These are phyloP conservation scores for Aspergillus calidoustus DNA, from an alignment of 2,329 filamentous ascomycete species.

Conservation along the genomic window DNA sequence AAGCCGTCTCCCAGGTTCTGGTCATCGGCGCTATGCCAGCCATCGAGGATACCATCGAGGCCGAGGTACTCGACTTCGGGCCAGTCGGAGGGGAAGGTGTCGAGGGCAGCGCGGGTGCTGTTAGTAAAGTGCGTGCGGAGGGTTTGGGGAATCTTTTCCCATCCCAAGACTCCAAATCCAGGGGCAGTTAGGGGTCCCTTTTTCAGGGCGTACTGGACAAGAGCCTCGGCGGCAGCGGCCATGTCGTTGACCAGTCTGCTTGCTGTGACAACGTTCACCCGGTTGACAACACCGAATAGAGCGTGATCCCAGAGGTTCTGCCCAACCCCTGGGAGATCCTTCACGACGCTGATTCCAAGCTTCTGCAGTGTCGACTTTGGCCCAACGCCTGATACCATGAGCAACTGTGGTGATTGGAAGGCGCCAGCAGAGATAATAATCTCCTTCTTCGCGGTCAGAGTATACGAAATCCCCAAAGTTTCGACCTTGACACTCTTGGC, in stretches of 20 bases:
- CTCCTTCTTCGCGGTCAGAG: slow-evolving; percentile 15
- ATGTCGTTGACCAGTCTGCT: slow-evolving; percentile 5
- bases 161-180: slow-evolving; percentile 22
- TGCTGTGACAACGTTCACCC: slow-evolving; percentile 14
- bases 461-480: slow-evolving; percentile 2
- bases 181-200: slow-evolving; percentile 15
- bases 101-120: slow-evolving; percentile 22
- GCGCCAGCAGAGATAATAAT: slow-evolving; percentile 21
- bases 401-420: slow-evolving; percentile 28
- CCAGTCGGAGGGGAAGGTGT: slow-evolving; percentile 38
- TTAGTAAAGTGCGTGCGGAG: slow-evolving; percentile 15
- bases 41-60: slow-evolving; percentile 27
- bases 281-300: slow-evolving; percentile 14
- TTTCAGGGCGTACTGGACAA: slow-evolving; percentile 3
- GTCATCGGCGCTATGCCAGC: slow-evolving; percentile 13
- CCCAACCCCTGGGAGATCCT: slow-evolving; percentile 16
- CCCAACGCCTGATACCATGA: slow-evolving; percentile 31
- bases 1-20: slow-evolving; percentile 21
- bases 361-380: slow-evolving; percentile 8
- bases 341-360: slow-evolving; percentile 11
- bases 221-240: neutral
- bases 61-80: slow-evolving; percentile 40
- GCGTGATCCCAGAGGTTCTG: slow-evolving; percentile 23
- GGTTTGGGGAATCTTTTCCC: slow-evolving; percentile 33
- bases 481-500: slow-evolving; percentile 19